Conservation (phyloP, 2,329 filamentous ascomycete species). For the Trichoderma sp. region DNA sequence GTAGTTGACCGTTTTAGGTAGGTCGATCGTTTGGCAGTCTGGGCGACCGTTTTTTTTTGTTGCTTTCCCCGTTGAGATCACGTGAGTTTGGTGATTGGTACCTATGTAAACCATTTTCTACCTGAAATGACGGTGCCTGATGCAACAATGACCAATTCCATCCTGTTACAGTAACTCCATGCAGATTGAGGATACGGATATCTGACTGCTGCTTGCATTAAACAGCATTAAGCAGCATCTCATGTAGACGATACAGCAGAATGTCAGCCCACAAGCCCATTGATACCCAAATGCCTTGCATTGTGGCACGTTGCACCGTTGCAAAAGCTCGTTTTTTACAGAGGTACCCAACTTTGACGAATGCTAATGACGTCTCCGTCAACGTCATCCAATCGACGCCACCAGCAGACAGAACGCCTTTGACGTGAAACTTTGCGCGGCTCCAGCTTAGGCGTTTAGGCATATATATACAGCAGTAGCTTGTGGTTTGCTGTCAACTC, state of each 20-base stretch:
- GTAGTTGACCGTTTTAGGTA: too few relatives aligned
- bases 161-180: too few relatives aligned
- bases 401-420: not conserved
- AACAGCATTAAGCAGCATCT: too few relatives aligned
- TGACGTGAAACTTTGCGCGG: not conserved
- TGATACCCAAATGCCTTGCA: not conserved
- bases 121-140: not conserved
- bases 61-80: not conserved
- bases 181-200: too few relatives aligned
- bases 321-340: not conserved
- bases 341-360: not conserved
- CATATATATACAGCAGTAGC: not conserved
- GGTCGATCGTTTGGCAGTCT: not conserved
- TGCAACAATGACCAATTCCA: not conserved
- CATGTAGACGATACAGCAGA: too few relatives aligned
- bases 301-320: not conserved
- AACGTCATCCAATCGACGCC: constrained; percentile 14
- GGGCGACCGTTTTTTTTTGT: not conserved
- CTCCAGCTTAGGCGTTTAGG: constrained; percentile 1
- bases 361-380: constrained; percentile 3
- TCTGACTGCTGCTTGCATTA: too few relatives aligned
- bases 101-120: not conserved
- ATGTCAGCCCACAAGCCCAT: not conserved
- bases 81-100: not conserved
- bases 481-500: not conserved